Base-by-base conservation (phyloP, 2,329 filamentous ascomycete species). In the Arthroderma sp. region DNA sequence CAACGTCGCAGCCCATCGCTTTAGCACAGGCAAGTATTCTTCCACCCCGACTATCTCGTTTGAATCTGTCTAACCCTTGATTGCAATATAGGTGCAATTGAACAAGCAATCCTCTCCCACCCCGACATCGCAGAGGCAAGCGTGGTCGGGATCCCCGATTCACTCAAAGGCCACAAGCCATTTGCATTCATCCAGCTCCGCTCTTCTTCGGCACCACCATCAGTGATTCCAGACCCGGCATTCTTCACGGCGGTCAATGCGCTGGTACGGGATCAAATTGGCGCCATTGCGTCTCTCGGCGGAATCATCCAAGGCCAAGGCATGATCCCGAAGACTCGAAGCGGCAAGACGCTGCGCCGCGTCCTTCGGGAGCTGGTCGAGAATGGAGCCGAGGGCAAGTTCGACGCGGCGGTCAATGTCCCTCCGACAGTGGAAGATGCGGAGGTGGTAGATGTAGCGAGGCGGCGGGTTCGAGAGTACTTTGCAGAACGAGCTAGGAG, bases 1-100 rank as follows among this genome's bases (percentile, higher is more conserved):
- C 58, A 95, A 95, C 58, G 88, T 94, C n/a, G 88, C 87, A 36
- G 87, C 88, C 4, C 88, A 95, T 66, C 77, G 88, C 9, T 80
- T 95, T 49, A 89, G 83, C 51, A 94, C 87, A 7, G 86, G 83
- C 83, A 69, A 55, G 72, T 62, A 30, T 34, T 36, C 32, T 39
- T 36, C 15, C 15, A 22, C n/a, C 37, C 22, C 34, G 42, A 38
- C 9, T 44, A 41, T 11, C 36, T 11, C 10, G 22, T 34, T 39
- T n/a, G 15, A 22, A 29, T 29, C 34, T 29, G 44, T 38, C 36
- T 50, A 55, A 43, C 55, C 45, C 41, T 29, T 29, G 15, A 33
- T 38, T 10, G 22, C n/a, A 36, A 31, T 38, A 46, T 52, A 85
- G 85, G 86, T 41, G 76, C 82, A 31, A 91, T 95, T 60, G 88